Conservation (phyloP, 139 green algal genomes). For the Axilococcus clingmanii region DNA sequence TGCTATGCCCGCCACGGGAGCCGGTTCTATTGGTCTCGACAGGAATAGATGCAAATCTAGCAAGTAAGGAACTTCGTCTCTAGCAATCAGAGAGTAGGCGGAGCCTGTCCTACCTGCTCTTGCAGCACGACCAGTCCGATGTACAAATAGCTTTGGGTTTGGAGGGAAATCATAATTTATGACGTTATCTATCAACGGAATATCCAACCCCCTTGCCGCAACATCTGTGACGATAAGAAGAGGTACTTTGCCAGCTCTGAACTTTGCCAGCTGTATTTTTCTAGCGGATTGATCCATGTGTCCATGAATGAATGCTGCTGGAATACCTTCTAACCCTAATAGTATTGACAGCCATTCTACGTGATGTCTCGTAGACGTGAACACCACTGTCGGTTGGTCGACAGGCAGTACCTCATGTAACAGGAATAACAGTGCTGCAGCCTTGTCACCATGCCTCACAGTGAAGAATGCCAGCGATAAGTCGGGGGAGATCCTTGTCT, state of each 20-base stretch:
- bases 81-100: conserved; percentile 70
- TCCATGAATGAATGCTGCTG: conserved; percentile 71
- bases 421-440: conserved; percentile 80
- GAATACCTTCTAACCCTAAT: conserved; percentile 57
- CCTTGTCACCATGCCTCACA: conserved; percentile 78
- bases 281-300: conserved; percentile 92
- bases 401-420: conserved; percentile 61
- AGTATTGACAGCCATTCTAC: conserved; percentile 85
- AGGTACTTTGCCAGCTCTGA: conserved; percentile 47
- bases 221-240: conserved; percentile 94
- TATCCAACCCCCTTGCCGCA: conserved; percentile 94
- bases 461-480: conserved; percentile 76
- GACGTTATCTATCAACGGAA: conserved; percentile 97
- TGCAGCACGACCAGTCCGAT: conserved; percentile 72
- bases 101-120: conserved; percentile 53
- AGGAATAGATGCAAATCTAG: conserved; percentile 97
- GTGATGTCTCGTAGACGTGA: conserved; percentile 85
- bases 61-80: conserved; percentile 68
- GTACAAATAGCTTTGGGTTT: conserved; percentile 94
- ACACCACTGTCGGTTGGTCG: conserved; percentile 74
- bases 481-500: conserved; percentile 78
- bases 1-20: conserved; percentile 23
- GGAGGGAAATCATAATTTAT: conserved; percentile 92
- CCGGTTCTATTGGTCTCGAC: conserved; percentile 38
- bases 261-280: conserved; percentile 92